A percentile compares a stretch with the other conserved stretches of the same genome.
Evolutionary conservation across 2,329 filamentous ascomycete species (phyloP).

Genomic region (Scytalidium sp.): DNA sequence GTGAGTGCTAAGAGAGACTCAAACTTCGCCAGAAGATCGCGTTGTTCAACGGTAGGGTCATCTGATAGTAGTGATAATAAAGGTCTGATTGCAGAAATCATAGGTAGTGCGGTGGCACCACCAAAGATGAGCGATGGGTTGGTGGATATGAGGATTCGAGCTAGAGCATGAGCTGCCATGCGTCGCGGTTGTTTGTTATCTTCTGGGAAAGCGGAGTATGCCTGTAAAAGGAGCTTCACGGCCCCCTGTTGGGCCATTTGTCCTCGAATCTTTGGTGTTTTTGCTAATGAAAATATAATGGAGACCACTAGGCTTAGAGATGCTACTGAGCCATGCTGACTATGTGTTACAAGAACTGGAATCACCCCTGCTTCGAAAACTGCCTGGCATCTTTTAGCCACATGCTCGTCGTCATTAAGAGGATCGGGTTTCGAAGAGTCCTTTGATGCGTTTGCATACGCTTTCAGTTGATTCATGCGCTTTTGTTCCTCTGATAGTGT

Average conservation of each 20-base stretch:
- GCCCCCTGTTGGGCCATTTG: constrained; percentile 91
- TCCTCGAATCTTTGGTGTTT: constrained; percentile 70
- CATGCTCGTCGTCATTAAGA: constrained; percentile 73
- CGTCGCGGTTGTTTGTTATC: constrained; percentile 46
- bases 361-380: constrained; percentile 78
- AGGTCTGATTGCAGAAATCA: constrained; percentile 78
- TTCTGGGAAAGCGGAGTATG: constrained; percentile 60
- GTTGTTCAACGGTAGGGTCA: constrained; percentile 58
- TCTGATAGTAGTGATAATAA: constrained; percentile 71
- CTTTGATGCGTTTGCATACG: constrained; percentile 85
- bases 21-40: constrained; percentile 84
- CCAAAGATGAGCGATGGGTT: constrained; percentile 84
- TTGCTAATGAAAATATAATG: constrained; percentile 75
- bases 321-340: constrained; percentile 67
- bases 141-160: constrained; percentile 81
- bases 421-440: constrained; percentile 58
- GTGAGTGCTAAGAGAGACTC: constrained; percentile 90
- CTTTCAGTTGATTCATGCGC: constrained; percentile 86
- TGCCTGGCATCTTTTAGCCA: constrained; percentile 70
- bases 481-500: constrained; percentile 84
- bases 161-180: constrained; percentile 74
- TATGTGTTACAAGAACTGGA: constrained; percentile 72
- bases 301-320: constrained; percentile 71
- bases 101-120: constrained; percentile 68
- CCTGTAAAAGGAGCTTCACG: constrained; percentile 75